phyloP scores from a whole-genome alignment of 2,329 filamentous ascomycete species.

The Beauveria pseudobassiana region DNA sequence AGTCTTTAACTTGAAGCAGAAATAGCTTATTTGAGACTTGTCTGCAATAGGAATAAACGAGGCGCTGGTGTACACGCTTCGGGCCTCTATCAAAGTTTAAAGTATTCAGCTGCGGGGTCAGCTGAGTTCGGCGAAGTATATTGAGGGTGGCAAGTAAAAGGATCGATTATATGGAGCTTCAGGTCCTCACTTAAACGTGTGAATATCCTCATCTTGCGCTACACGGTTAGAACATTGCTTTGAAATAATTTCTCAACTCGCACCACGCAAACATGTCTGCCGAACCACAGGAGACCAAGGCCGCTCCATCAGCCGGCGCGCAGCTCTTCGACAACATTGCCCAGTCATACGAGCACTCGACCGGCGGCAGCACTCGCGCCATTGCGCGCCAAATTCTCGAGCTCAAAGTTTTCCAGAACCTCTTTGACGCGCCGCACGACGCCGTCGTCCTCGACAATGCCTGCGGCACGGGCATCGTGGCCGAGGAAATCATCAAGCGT shows the following conservation, averaged over 20 bases:
- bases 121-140: not conserved
- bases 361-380: constrained; percentile 16
- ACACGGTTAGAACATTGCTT: too few relatives aligned
- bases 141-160: too few relatives aligned
- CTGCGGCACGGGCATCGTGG: constrained; percentile 20
- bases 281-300: not conserved
- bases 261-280: not conserved
- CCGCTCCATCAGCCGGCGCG: not conserved
- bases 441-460: constrained; percentile 21
- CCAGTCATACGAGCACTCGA: constrained; percentile 14
- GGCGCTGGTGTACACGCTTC: too few relatives aligned
- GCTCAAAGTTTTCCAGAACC: not conserved
- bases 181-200: not conserved
- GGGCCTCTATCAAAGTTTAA: not conserved
- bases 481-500: constrained; percentile 16
- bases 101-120: not conserved
- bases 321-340: constrained; percentile 11
- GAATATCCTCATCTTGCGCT: not conserved
- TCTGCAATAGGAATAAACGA: too few relatives aligned
- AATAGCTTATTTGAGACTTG: too few relatives aligned
- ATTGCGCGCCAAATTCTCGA: constrained; percentile 13
- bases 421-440: not conserved
- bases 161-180: too few relatives aligned
- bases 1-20: too few relatives aligned
- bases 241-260: not conserved